Evolutionary conservation across 108 stramenopile species (phyloP), one percentile per base, ranked within the genome.

Genomic region (Epipyxis sp.): DNA sequence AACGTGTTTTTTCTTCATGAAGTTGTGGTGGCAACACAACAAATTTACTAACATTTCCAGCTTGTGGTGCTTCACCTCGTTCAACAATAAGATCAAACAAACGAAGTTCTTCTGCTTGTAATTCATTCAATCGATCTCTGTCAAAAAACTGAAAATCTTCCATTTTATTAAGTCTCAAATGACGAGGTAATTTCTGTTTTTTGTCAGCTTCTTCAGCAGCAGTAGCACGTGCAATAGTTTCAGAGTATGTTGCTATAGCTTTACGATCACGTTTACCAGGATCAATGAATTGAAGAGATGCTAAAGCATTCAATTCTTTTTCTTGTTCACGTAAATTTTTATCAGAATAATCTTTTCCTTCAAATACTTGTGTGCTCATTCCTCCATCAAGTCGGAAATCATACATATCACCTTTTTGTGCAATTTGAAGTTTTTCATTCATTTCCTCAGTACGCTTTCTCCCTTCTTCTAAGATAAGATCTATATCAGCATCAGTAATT

Each of bases 121-220:
- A 86, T 59, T 86, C 90, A 41, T 88, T 74, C 61, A 95, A 78
- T 27, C 91, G 82, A 44, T 82, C 89, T 42, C 88, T 84, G 76
- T 94, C 90, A 76, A 87, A 96, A 91, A 95, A 94, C 80, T 95
- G 95, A 92, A 94, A 96, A 76, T 98, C 97, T 77, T 96, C 95
- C 90, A 96, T 90, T 69, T 93, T 71, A 2, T 93, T 94, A 27
- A 97, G 86, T 41, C 96, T 87, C 77, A 95, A 59, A 62, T 89
- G 87, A 78, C 91, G 92, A 3, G 96, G 96, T n/a, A 97, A 83
- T 57, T 86, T 88, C 45, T 92, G 25, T 32, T 40, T 27, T 80
- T 44, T 86, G 86, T 79, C 61, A 54, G 90, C 90, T 78, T 89
- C 89, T 2, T 45, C 59, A 34, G 20, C 45, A 41, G 74, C 85